Base-by-base conservation (phyloP, 345 rosid species). In the Camelina neglecta region DNA sequence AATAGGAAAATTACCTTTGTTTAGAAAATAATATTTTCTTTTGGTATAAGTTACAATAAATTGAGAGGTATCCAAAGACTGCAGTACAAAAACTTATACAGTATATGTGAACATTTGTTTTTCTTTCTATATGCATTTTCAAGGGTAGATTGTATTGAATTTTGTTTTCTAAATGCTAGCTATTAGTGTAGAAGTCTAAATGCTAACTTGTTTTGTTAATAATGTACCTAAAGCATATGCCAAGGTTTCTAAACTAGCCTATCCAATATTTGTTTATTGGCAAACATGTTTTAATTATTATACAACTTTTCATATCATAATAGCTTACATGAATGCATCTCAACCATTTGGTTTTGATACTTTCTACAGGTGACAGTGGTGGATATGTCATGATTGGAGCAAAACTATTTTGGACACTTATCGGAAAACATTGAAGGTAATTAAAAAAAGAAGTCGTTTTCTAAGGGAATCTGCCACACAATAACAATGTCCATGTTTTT, bases 151-250 rank as follows among this genome's bases (percentile, higher is more conserved):
- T 26, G 8, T 13, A 23, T 63, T 24, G 11, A 60, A 21, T 23
- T 44, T 64, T 44, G 9, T 8, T 62, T 62, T 23, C 36, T 23
- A 42, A 23, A 33, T 65, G 7, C 7, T 4, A 29, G 29, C 29
- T 26, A 33, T 31, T 49, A 18, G 29, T 49, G 70, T 33, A 31
- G 20, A 29, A 6, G n/a, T 64, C 55, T 18, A 18, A 18, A 18
- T 18, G 18, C 18, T 18, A 18, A 45, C 26, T 10, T 64, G 9
- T 26, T 26, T 26, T 47, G 54, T 64, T 45, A n/a, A 47, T 64
- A 29, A 35, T 35, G 69, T 33, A 16, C 55, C 54, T 9, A 15
- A 29, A 64, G 39, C 38, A 63, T 24, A 44, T 63, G 53, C 53
- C 66, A 39, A 60, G 6, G 65, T 20, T 6, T 20, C 6, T 41